A percentile compares a stretch with the other conserved stretches of the same genome.
Evolutionary conservation across 208 protist genomes (phyloP).

Genomic region (Histomonas meleagridis): DNA sequence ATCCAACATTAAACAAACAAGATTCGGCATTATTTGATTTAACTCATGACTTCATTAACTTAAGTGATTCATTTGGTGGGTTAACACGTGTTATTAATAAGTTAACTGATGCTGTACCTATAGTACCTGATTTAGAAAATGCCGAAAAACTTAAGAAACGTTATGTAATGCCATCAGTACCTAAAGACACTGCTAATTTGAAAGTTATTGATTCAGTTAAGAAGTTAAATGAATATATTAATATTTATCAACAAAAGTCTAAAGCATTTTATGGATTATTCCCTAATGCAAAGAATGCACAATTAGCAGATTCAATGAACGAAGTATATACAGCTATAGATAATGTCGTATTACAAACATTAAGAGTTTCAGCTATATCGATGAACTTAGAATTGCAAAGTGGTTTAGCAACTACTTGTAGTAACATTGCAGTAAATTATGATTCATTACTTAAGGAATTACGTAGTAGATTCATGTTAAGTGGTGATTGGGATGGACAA

Average conservation of each 20-base stretch:
- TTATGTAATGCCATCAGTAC: neutral
- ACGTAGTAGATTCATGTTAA: neutral
- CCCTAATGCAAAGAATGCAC: neutral
- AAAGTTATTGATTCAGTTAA: neutral
- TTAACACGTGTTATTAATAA: too few relatives aligned
- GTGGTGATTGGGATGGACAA: neutral
- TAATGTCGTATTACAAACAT: neutral
- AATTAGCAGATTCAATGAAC: neutral
- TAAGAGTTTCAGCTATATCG: neutral
- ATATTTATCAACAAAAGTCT: neutral
- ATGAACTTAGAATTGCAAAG: neutral
- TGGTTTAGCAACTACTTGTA: neutral
- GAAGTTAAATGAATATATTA: neutral
- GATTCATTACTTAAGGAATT: neutral
- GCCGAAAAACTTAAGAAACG: neutral
- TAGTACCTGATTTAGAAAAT: neutral
- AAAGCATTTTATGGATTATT: neutral
- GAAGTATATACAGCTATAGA: neutral
- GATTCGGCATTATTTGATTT: neutral
- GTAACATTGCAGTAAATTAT: neutral
- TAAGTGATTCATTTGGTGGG: neutral
- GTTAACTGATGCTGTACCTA: neutral
- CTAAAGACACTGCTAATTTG: neutral
- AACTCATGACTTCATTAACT: neutral
- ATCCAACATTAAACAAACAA: neutral